phyloP scores from a whole-genome alignment of 2,329 filamentous ascomycete genomes.

The Furcasterigmium furcatum region DNA sequence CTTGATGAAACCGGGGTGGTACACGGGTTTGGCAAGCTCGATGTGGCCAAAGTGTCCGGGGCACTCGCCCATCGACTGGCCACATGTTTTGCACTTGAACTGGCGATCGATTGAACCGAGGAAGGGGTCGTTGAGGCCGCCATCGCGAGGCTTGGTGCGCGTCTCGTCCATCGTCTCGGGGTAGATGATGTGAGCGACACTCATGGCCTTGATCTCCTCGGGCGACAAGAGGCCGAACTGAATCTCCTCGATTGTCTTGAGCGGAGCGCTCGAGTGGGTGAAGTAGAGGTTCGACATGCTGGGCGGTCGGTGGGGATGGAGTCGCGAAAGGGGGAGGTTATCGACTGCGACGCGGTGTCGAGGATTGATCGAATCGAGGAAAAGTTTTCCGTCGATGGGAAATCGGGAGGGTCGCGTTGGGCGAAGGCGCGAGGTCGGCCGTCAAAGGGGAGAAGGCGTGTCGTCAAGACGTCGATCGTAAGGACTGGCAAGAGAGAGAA shows the following conservation, averaged over 20 bases:
- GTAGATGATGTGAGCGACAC: slow-evolving; percentile 91
- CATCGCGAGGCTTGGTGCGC: slow-evolving; percentile 83
- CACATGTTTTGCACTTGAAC: slow-evolving; percentile 94
- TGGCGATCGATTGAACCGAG: slow-evolving; percentile 95
- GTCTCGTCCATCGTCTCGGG: slow-evolving; percentile 99
- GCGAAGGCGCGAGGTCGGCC: not conserved
- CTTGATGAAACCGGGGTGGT: slow-evolving; percentile 91
- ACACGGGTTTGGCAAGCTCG: slow-evolving; percentile 94
- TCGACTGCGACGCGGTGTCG: not conserved
- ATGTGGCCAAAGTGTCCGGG: slow-evolving; percentile 99
- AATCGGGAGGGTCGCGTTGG: slow-evolving; percentile 7
- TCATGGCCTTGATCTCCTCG: slow-evolving; percentile 99
- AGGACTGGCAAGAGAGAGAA: not conserved
- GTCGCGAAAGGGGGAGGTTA: not conserved
- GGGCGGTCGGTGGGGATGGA: slow-evolving; percentile 10
- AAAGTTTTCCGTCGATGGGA: slow-evolving; percentile 1
- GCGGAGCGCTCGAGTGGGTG: slow-evolving; percentile 86
- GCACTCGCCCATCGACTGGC: slow-evolving; percentile 92
- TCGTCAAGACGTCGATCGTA: slow-evolving; percentile 6
- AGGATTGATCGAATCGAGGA: not conserved
- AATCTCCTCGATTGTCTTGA: slow-evolving; percentile 98
- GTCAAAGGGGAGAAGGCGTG: not conserved
- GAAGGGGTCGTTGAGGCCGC: slow-evolving; percentile 91
- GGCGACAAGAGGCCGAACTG: slow-evolving; percentile 97
- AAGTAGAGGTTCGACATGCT: slow-evolving; percentile 93